phyloP scores from a whole-genome alignment of 2,329 filamentous ascomycete species.

The Diplodia sapinea region DNA sequence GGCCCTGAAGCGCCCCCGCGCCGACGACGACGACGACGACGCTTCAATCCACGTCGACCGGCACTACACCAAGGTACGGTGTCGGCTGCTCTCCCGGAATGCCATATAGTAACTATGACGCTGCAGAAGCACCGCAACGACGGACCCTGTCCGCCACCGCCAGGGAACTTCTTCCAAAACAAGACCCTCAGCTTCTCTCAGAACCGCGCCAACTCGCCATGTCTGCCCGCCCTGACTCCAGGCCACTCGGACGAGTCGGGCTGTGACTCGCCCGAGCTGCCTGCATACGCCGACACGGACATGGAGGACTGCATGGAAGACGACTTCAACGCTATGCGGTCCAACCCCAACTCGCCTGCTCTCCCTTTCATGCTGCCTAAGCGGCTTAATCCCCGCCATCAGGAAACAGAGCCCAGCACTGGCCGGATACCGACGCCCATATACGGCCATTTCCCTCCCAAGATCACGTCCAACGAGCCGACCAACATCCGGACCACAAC shows the following conservation, averaged over 20 bases:
- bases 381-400: constrained; percentile 42
- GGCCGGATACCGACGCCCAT: constrained; percentile 50
- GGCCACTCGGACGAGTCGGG: constrained; percentile 39
- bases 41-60: neutral
- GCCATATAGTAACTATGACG: constrained; percentile 2
- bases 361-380: constrained; percentile 43
- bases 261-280: constrained; percentile 40
- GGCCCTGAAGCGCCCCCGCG: constrained; percentile 22
- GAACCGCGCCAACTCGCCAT: constrained; percentile 40
- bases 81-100: neutral
- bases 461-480: constrained; percentile 13
- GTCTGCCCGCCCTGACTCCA: constrained; percentile 40
- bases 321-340: constrained; percentile 41
- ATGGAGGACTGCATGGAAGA: constrained; percentile 44
- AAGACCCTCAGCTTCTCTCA: constrained; percentile 37
- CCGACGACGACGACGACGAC: constrained; percentile 26
- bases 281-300: constrained; percentile 43
- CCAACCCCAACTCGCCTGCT: constrained; percentile 46
- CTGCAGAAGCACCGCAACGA: constrained; percentile 24
- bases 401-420: constrained; percentile 35
- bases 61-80: constrained; percentile 21
- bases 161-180: constrained; percentile 34
- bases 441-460: constrained; percentile 44
- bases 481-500: constrained; percentile 11
- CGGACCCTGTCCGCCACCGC: constrained; percentile 33